Evolutionary conservation across 2,329 filamentous ascomycete genomes (phyloP).

Genomic region (Nothopassalora personata): DNA sequence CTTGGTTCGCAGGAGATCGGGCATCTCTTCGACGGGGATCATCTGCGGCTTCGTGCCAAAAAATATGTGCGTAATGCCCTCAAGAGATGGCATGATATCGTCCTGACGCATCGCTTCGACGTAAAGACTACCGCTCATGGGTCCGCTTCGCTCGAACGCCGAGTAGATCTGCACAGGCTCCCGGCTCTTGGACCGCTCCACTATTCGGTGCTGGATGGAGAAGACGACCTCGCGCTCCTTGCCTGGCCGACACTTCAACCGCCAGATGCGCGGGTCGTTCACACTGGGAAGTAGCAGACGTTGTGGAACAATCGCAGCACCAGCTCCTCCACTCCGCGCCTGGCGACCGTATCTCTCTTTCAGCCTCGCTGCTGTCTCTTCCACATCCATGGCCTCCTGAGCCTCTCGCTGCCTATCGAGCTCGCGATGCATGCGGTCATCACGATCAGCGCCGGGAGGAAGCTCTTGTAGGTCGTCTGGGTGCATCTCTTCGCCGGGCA

Average conservation of each 20-base stretch:
- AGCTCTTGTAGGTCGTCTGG: slow-evolving; percentile 80
- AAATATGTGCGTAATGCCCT: slow-evolving; percentile 84
- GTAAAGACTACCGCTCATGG: slow-evolving; percentile 91
- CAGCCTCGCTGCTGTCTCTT: slow-evolving; percentile 82
- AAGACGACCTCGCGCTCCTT: slow-evolving; percentile 92
- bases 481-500: slow-evolving; percentile 79
- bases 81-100: slow-evolving; percentile 76
- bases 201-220: slow-evolving; percentile 79
- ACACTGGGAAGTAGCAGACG: slow-evolving; percentile 84
- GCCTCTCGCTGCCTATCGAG: slow-evolving; percentile 87
- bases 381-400: slow-evolving; percentile 82
- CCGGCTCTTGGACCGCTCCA: slow-evolving; percentile 72
- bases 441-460: slow-evolving; percentile 68
- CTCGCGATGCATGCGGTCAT: slow-evolving; percentile 89
- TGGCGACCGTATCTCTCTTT: slow-evolving; percentile 79
- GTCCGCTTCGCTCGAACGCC: slow-evolving; percentile 73
- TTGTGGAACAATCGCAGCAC: slow-evolving; percentile 75
- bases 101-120: slow-evolving; percentile 84
- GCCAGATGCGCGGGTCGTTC: slow-evolving; percentile 94
- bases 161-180: slow-evolving; percentile 80
- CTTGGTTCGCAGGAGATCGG: slow-evolving; percentile 82
- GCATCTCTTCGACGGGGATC: slow-evolving; percentile 95
- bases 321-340: slow-evolving; percentile 61
- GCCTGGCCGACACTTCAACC: slow-evolving; percentile 84
- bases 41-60: slow-evolving; percentile 79